Conservation (phyloP, 2,329 filamentous ascomycete species). For the Penicillium sp. region DNA sequence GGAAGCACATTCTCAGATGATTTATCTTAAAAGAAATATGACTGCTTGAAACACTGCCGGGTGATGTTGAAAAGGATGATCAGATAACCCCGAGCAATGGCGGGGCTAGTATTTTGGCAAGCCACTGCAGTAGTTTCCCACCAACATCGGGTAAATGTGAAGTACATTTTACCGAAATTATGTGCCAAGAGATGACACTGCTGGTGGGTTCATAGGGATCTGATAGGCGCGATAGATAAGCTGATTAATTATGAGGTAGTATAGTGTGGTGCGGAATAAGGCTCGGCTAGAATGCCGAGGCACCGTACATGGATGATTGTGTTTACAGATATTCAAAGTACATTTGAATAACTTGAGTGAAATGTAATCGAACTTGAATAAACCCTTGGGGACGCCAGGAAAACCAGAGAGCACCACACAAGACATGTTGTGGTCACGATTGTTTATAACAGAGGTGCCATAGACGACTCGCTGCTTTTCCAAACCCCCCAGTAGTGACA, state of each 20-base stretch:
- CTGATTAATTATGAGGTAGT: background rate
- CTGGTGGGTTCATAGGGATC: background rate
- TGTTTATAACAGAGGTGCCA: constrained; percentile 40
- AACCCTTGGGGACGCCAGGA: constrained; percentile 34
- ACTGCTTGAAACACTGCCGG: background rate
- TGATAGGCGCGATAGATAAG: background rate
- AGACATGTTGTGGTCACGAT: constrained; percentile 50
- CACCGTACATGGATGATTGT: background rate
- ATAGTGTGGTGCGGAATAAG: background rate
- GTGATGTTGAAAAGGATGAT: background rate
- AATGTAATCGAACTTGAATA: no score
- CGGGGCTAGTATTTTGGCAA: background rate
- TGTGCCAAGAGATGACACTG: background rate
- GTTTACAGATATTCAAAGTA: no score
- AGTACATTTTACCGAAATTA: background rate
- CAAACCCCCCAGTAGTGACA: constrained; percentile 41
- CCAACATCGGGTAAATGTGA: background rate
- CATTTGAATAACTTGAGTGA: no score
- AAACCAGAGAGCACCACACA: constrained; percentile 47
- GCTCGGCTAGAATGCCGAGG: background rate
- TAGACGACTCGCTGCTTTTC: constrained; percentile 40
- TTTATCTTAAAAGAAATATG: background rate
- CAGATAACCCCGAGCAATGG: background rate
- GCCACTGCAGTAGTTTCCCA: background rate
- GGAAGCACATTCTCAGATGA: constrained; percentile 13